Evolutionary conservation across 2,329 filamentous ascomycete genomes (phyloP), one percentile per base, ranked within the genome.

Genomic region (Didymella glomerata): DNA sequence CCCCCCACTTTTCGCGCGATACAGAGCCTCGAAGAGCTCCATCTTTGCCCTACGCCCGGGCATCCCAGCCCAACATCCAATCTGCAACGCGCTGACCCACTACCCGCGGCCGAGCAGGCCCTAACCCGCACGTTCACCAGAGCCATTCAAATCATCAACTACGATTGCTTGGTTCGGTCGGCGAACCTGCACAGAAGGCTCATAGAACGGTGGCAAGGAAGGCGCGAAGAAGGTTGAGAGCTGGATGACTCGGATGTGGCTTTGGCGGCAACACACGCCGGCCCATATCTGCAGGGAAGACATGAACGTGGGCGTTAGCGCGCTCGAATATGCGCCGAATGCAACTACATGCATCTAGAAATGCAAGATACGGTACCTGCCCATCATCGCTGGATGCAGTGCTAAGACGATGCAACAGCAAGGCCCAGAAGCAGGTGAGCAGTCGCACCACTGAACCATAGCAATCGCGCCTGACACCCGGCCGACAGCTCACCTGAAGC

Each of bases 91-190:
- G 49, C 24, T 20, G 57, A 44, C 42, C 57, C 57, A 60, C 51
- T 46, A 51, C 47, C 51, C 57, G 51, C 41, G 18, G 13, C 13
- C 41, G 46, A 59, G 32, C 18, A 38, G 24, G n/a, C 32, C 22
- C 56, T 55, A 60, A 60, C 57, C 57, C 57, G 57, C 57, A 48
- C 48, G 48, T 60, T 55, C 57, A 54, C 42, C 24, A 42, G 27
- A 40, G 16, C 9, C 7, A 32, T 45, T 48, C 47, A 32, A 30
- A 48, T 51, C 47, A 44, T 28, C 22, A 16, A 45, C 32, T 7
- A 10, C 18, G 8, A 18, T n/a, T 14, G 45, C 36, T 36, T 36
- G 14, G 38, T 18, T 8, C 16, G 3, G 34, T 40, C 47, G 57
- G 51, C 41, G 30, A 22, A 48, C 25, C 28, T 51, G 51, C 41